phyloP scores from a whole-genome alignment of 2,329 filamentous ascomycete genomes.

The Herpotrichia juniperi region DNA sequence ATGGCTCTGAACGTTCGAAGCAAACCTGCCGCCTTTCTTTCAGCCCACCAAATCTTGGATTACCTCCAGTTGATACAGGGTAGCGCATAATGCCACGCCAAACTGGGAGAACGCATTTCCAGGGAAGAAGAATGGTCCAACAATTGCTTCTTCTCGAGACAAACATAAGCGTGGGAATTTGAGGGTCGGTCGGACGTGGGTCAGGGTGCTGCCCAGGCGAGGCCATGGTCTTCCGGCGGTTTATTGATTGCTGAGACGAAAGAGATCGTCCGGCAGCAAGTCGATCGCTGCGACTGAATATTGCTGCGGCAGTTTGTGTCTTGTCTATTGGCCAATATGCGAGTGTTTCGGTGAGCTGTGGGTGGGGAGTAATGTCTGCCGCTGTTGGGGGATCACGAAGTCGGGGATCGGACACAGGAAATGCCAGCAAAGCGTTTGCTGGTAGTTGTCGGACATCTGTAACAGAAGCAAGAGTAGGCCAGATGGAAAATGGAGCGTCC shows the following conservation, averaged over 20 bases:
- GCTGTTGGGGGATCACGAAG: slow-evolving; percentile 75
- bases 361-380: slow-evolving; percentile 28
- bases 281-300: slow-evolving; percentile 74
- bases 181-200: slow-evolving; percentile 66
- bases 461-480: slow-evolving; percentile 34
- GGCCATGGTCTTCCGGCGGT: slow-evolving; percentile 71
- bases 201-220: slow-evolving; percentile 68
- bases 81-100: slow-evolving; percentile 89
- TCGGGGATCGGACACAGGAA: slow-evolving; percentile 79
- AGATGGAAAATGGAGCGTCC: slow-evolving; percentile 43
- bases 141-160: slow-evolving; percentile 62
- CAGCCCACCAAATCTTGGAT: slow-evolving; percentile 81
- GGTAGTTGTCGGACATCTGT: slow-evolving; percentile 68
- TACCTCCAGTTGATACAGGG: slow-evolving; percentile 78
- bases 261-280: slow-evolving; percentile 69
- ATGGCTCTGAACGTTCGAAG: slow-evolving; percentile 78
- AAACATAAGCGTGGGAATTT: slow-evolving; percentile 77
- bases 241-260: slow-evolving; percentile 78
- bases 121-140: slow-evolving; percentile 87
- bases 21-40: slow-evolving; percentile 79
- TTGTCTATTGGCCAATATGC: slow-evolving; percentile 71
- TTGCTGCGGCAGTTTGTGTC: slow-evolving; percentile 51
- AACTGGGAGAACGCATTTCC: slow-evolving; percentile 83
- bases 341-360: slow-evolving; percentile 63
- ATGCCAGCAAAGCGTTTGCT: slow-evolving; percentile 70